phyloP scores from a whole-genome alignment of 192 early-diverging fungal genomes.

The Anaeromyces robustus region DNA sequence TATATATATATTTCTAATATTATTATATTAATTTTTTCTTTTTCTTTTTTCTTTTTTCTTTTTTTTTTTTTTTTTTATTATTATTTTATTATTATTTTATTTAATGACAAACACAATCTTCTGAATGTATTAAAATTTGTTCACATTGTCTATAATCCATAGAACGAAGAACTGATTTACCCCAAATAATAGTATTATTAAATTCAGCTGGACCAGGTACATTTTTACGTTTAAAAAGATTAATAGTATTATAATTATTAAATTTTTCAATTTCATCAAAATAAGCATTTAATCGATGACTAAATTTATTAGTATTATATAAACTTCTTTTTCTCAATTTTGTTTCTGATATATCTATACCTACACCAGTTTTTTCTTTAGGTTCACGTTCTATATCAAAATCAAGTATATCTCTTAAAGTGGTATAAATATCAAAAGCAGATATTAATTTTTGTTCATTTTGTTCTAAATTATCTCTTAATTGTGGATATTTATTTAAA shows the following conservation, averaged over 20 bases:
- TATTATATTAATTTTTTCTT: too few species aligned
- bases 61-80: too few species aligned
- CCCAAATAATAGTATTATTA: not conserved
- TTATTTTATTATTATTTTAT: too few species aligned
- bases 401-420: not conserved
- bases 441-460: not conserved
- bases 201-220: too few species aligned
- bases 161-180: not conserved
- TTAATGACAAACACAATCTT: not conserved
- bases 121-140: not conserved
- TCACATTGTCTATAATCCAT: not conserved
- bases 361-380: not conserved
- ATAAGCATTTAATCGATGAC: not conserved
- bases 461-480: not conserved
- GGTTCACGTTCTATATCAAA: not conserved
- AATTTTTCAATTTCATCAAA: not conserved
- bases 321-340: not conserved
- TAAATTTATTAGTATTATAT: not conserved
- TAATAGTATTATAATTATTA: not conserved
- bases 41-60: too few species aligned
- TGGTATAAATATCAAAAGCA: not conserved
- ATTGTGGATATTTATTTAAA: not conserved
- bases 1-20: too few species aligned
- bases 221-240: not conserved
- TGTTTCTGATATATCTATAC: not conserved